Evolutionary conservation across 2,329 filamentous ascomycete species (phyloP), one percentile per base, ranked within the genome.

Genomic region (Exophiala dermatitidis): DNA sequence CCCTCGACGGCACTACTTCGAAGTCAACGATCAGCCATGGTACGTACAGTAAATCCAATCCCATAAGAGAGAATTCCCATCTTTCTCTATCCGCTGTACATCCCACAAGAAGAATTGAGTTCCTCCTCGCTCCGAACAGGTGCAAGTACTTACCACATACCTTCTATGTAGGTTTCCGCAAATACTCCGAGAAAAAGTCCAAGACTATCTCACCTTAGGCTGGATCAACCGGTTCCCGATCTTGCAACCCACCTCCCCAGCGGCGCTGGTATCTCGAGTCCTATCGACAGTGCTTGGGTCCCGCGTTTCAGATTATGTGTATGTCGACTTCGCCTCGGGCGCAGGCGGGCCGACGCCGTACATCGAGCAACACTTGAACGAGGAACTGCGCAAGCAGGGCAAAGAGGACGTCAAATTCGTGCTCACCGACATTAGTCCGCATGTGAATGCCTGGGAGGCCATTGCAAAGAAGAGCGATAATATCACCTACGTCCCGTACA

Each of bases 301-400:
- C 3, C 64, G 71, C 29, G 70, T 80, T 1, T 69, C 73, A 12
- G 68, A 72, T 1, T 82, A 85, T 67, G 81, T 78, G 12, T 82
- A 86, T 61, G 77, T 90, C 57, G 86, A 90, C 70, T 87, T 89
- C 68, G 88, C 85, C 67, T 83, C 85, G 2, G 86, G 86, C 48
- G 83, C 78, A 9, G 86, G 86, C 38, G 86, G 86, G 0, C 84
- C 84, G 0, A 87, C 82, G 1, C 83, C 83, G 0, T 72, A 71
- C 37, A 81, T 87, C 47, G 83, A 85, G 67, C 72, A 70, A 7
- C 70, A 76, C 40, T 65, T 87, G 57, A 86, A 86, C 66, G 57
- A 64, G 1, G 63, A 67, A 26, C 61, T 69, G 3, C 54, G 46
- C 10, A 48, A 49, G 34, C 50, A 6, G 4, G 60, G 58, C 3